Percentiles rank a stretch among this genome's conserved stretches.
phyloP scores from a whole-genome alignment of 345 rosid genomes.

The Syzygium aqueum region DNA sequence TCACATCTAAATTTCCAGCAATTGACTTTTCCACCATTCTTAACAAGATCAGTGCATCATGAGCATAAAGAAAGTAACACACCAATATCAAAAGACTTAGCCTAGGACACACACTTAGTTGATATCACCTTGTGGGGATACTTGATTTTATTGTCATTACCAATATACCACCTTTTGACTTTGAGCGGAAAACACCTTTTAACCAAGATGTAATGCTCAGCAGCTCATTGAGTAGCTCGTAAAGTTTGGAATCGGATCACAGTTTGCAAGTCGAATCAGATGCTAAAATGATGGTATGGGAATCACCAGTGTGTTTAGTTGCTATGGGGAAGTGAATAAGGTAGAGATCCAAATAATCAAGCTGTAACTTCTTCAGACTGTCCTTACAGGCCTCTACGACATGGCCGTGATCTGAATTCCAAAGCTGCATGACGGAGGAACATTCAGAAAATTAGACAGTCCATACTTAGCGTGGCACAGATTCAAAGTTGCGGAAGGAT shows the following conservation, averaged over 20 bases:
- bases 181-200: background rate
- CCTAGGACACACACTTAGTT: background rate
- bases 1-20: background rate
- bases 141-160: background rate
- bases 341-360: constrained; percentile 80
- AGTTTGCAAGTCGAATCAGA: background rate
- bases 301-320: constrained; percentile 65
- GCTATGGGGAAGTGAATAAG: constrained; percentile 88
- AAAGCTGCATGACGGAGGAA: constrained; percentile 35
- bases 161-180: background rate
- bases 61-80: background rate
- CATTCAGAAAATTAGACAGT: background rate
- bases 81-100: background rate
- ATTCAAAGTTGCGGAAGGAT: background rate
- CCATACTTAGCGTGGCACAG: background rate
- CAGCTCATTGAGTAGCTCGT: background rate
- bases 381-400: constrained; percentile 78
- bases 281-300: background rate
- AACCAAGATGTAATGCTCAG: background rate
- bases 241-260: background rate
- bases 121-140: background rate
- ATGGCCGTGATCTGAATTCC: constrained; percentile 98
- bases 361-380: constrained; percentile 81
- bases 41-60: background rate
- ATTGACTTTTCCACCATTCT: background rate